phyloP scores from a whole-genome alignment of 2,329 filamentous ascomycete genomes.

The Aspergillus pseudoglaucus region DNA sequence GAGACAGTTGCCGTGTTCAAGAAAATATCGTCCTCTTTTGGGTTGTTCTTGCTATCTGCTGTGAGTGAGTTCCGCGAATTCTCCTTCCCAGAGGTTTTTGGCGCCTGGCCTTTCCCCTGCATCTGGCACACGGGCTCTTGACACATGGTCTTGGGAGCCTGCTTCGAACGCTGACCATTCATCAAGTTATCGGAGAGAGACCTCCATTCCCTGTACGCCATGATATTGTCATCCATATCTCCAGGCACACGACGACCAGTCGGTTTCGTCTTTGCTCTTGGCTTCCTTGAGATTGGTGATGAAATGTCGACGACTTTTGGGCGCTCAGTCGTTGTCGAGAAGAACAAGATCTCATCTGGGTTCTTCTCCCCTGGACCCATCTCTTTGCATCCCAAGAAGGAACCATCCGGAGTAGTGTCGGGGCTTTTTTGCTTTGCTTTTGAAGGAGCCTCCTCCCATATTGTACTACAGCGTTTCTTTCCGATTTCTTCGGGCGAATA shows the following conservation, averaged over 20 bases:
- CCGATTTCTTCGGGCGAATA: constrained; percentile 37
- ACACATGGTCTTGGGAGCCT: constrained; percentile 19
- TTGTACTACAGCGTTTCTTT: constrained; percentile 29
- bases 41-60: constrained; percentile 6
- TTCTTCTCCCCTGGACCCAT: constrained; percentile 29
- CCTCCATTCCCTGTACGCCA: constrained; percentile 22
- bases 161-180: constrained; percentile 28
- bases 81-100: constrained; percentile 19
- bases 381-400: constrained; percentile 37
- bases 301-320: constrained; percentile 17
- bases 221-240: constrained; percentile 13
- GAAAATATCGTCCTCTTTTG: constrained; percentile 27
- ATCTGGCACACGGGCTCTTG: constrained; percentile 15
- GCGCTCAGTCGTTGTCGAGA: constrained; percentile 22
- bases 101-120: constrained; percentile 10
- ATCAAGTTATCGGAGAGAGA: constrained; percentile 30
- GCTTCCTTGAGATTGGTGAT: constrained; percentile 15
- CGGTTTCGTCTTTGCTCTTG: constrained; percentile 13
- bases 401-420: constrained; percentile 23
- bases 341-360: constrained; percentile 32
- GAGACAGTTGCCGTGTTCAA: constrained; percentile 38
- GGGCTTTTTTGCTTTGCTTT: constrained; percentile 16
- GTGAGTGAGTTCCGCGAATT: constrained; percentile 12
- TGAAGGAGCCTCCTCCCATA: constrained; percentile 26
- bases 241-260: constrained; percentile 4